Conservation (phyloP, 495 filamentous ascomycete species). For the Echria macrotheca region DNA sequence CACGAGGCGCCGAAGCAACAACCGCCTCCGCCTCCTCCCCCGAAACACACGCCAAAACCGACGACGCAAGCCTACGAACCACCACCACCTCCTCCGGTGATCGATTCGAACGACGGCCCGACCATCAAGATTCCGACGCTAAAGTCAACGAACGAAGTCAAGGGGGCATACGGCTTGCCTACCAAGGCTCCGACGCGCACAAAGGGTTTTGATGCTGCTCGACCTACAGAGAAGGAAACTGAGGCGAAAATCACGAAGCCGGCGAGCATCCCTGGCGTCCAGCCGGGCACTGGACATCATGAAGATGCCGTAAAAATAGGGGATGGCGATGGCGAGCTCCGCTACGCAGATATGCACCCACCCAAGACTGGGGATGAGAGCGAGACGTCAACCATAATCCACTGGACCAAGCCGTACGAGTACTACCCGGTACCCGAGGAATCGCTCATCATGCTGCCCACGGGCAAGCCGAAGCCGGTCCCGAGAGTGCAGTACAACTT, state of each 20-base stretch:
- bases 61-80: background rate
- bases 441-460: conserved; percentile 70
- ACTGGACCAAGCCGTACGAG: conserved; percentile 68
- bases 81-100: background rate
- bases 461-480: conserved; percentile 59
- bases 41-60: background rate
- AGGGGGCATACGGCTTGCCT: conserved; percentile 22
- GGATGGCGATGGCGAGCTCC: conserved; percentile 4
- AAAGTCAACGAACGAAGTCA: conserved; percentile 28
- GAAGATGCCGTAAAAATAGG: conserved; percentile 14
- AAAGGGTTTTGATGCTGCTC: too few relatives aligned
- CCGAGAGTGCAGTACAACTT: conserved; percentile 73
- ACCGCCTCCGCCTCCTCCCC: too few relatives aligned
- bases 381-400: conserved; percentile 34
- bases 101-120: conserved; percentile 17
- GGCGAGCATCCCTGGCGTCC: conserved; percentile 7
- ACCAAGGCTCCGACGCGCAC: conserved; percentile 7
- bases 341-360: too few relatives aligned
- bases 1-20: conserved; percentile 6
- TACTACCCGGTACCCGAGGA: conserved; percentile 66
- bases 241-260: background rate
- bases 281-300: conserved; percentile 3
- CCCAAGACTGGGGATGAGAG: background rate
- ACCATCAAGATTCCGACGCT: conserved; percentile 34
- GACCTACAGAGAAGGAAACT: background rate